These are phyloP conservation scores for Boletus speciosus DNA, from an alignment of 768 basidiomycete genomes.

Conservation along the genomic window DNA sequence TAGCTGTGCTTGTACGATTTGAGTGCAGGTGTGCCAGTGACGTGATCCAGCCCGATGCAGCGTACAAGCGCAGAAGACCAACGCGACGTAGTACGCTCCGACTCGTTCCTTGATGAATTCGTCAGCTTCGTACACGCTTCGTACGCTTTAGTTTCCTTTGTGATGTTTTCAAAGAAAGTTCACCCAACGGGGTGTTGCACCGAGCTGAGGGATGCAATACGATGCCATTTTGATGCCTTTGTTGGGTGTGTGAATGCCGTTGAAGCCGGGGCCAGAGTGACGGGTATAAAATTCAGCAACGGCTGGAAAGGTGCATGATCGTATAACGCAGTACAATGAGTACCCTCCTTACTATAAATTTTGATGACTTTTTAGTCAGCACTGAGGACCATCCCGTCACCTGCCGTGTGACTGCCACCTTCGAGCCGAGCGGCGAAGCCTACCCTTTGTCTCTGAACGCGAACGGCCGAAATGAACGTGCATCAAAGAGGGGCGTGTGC, in stretches of 20 bases:
- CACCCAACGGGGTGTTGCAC: constrained; percentile 95
- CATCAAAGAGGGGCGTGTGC: constrained; percentile 90
- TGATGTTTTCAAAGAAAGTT: constrained; percentile 96
- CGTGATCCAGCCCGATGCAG: too few species aligned
- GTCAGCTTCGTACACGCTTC: constrained; percentile 89
- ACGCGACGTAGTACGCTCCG: too few species aligned
- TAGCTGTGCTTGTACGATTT: constrained; percentile 25
- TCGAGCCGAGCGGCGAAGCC: constrained; percentile 86
- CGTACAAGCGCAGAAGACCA: too few species aligned
- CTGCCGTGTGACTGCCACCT: constrained; percentile 77
- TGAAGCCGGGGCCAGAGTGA: constrained; percentile 87
- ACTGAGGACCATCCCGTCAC: constrained; percentile 83
- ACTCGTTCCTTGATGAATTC: constrained; percentile 95
- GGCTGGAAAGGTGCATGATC: constrained; percentile 48
- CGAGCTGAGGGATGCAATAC: constrained; percentile 93
- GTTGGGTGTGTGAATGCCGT: constrained; percentile 91
- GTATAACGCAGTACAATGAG: neutral
- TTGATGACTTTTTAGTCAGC: constrained; percentile 96
- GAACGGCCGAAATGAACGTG: constrained; percentile 78
- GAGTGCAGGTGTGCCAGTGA: too few species aligned
- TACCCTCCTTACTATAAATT: constrained; percentile 65
- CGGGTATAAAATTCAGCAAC: constrained; percentile 81
- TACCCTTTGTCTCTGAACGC: constrained; percentile 97
- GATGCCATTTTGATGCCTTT: constrained; percentile 93
- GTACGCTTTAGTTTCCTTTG: constrained; percentile 83